These are phyloP conservation scores for Xylaria sp. DNA, from an alignment of 2,329 filamentous ascomycete genomes.

Conservation along the genomic window DNA sequence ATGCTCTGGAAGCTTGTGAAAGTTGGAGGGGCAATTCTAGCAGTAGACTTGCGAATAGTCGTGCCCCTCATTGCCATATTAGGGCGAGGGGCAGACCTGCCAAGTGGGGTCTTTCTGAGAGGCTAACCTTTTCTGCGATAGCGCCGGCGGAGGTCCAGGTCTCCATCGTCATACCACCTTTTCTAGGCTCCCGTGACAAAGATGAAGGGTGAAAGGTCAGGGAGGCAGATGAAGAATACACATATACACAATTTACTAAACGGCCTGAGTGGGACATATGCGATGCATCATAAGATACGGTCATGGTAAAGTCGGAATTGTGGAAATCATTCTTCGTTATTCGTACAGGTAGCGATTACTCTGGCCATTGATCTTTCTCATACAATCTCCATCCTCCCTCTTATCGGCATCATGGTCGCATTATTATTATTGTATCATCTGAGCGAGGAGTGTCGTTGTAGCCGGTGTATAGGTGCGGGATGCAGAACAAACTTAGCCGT, in stretches of 20 bases:
- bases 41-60: conserved; percentile 21
- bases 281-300: neutral
- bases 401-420: conserved; percentile 8
- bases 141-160: neutral
- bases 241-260: neutral
- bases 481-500: conserved; percentile 56
- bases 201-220: neutral
- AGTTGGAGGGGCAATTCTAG: conserved; percentile 50
- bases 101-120: neutral
- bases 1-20: conserved; percentile 46
- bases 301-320: neutral
- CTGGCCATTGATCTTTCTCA: neutral
- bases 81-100: conserved; percentile 31
- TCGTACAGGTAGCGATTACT: conserved; percentile 21
- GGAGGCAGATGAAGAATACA: neutral
- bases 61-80: conserved; percentile 41
- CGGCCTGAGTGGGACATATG: neutral
- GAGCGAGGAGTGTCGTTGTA: neutral
- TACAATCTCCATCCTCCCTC: conserved; percentile 2
- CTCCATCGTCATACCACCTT: neutral
- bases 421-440: conserved; percentile 1
- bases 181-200: conserved; percentile 11
- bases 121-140: conserved; percentile 1
- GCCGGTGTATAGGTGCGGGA: neutral
- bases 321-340: conserved; percentile 29